Base-by-base conservation (phyloP, 1,284 basidiomycete genomes). In the Apiotrichum mycotoxinovorans region DNA sequence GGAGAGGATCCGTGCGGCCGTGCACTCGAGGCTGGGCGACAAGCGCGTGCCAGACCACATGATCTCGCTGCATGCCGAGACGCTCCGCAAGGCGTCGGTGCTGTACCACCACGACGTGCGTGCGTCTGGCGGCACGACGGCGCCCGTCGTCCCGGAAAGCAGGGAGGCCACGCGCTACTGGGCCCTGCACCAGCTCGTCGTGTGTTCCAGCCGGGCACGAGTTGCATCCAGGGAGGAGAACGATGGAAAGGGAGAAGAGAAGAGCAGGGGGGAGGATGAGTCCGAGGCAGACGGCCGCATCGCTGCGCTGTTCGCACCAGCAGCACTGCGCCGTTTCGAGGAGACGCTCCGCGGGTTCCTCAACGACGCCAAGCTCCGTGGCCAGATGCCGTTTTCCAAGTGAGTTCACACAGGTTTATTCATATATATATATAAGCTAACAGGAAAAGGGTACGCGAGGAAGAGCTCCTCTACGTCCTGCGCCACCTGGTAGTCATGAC, bases 91-190 rank as follows among this genome's bases (percentile, higher is more conserved):
- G 64, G 90, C 89, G 1, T 92, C 90, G 61, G 79, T 79, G 11
- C 75, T 97, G 27, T 88, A 89, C 52, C 67, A 62, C 51, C 67
- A 70, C 57, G 73, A 73, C 35, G 63, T 66, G 20, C 52, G 45
- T 14, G 38, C 48, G 1, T 47, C 20, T 2, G 65, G 63, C 5
- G 68, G 69, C 18, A 74, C 69, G 20, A 70, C 66, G 2, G 68
- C 70, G n/a, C 66, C 66, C 2, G 65, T 59, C 1, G 65, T 72
- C 15, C 75, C 84, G 25, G 78, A 87, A 40, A 84, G 87, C 0
- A 81, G 89, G 47, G 93, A 98, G 74, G 80, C 87, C 11, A 91
- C 93, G 69, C 87, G 88, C 10, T 96, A 92, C 76, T 97, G 93
- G 92, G 92, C 89, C 65, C 88, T 97, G 60, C 91, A 96, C 67